Evolutionary conservation across 2,329 filamentous ascomycete genomes (phyloP).

Genomic region (Tolypocladium paradoxum): DNA sequence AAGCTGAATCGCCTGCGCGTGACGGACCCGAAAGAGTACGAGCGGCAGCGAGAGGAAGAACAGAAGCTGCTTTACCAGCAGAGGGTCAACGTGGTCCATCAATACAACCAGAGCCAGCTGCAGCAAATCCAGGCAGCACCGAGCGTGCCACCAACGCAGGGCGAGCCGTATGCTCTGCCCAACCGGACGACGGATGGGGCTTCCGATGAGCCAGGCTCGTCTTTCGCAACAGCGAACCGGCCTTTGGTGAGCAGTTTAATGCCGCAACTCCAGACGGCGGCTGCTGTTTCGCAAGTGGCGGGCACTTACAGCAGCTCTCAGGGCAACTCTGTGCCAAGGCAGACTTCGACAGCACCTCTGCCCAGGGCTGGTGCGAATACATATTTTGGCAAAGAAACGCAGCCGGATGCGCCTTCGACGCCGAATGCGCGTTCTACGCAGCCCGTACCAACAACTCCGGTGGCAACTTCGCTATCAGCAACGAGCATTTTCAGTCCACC

Average conservation of each 20-base stretch:
- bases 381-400: slow-evolving; percentile 17
- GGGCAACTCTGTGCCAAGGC: not conserved
- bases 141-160: not conserved
- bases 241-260: not conserved
- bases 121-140: not conserved
- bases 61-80: not conserved
- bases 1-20: slow-evolving; percentile 21
- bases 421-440: not conserved
- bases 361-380: slow-evolving; percentile 26
- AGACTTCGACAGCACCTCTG: slow-evolving; percentile 12
- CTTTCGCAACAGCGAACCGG: not conserved
- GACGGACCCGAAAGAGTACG: slow-evolving; percentile 21
- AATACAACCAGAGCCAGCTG: not conserved
- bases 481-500: slow-evolving; percentile 12
- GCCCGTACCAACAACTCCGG: not conserved
- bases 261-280: not conserved
- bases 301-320: not conserved
- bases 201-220: not conserved
- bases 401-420: not conserved
- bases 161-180: not conserved
- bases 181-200: not conserved
- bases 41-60: slow-evolving; percentile 8
- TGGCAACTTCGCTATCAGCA: not conserved
- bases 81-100: not conserved
- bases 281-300: not conserved